phyloP scores from a whole-genome alignment of 2,329 filamentous ascomycete species.

The Colletotrichum sp. region DNA sequence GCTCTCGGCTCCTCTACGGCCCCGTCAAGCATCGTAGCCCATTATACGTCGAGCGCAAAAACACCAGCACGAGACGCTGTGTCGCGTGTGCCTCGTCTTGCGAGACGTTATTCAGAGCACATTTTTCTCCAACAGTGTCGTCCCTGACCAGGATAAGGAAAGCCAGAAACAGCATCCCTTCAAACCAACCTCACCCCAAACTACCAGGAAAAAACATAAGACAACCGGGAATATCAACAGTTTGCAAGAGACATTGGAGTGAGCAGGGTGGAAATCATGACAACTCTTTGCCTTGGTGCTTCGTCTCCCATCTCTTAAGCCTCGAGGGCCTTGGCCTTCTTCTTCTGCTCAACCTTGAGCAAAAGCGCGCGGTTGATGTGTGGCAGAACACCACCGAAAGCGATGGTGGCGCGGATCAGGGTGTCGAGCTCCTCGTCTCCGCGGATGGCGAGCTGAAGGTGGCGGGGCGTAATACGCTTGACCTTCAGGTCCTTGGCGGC shows the following conservation, averaged over 20 bases:
- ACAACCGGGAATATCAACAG: slow-evolving; percentile 11
- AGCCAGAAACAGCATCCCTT: slow-evolving; percentile 4
- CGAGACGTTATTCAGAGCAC: not conserved
- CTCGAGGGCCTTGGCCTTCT: slow-evolving; percentile 68
- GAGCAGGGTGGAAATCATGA: slow-evolving; percentile 11
- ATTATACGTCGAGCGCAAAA: not conserved
- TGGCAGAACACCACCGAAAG: slow-evolving; percentile 96
- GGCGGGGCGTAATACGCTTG: slow-evolving; percentile 98
- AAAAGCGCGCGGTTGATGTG: slow-evolving; percentile 98
- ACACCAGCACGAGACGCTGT: not conserved
- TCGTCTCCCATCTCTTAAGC: slow-evolving; percentile 7
- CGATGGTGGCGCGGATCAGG: slow-evolving; percentile 95
- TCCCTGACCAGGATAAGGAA: slow-evolving; percentile 10
- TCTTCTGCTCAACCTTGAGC: slow-evolving; percentile 97
- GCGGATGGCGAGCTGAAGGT: slow-evolving; percentile 96
- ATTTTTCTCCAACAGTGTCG: not conserved
- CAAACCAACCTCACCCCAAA: slow-evolving; percentile 4
- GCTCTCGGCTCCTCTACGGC: not conserved
- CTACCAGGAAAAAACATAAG: slow-evolving; percentile 9
- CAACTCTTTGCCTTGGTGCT: slow-evolving; percentile 16
- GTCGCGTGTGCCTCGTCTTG: not conserved
- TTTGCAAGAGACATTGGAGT: not conserved
- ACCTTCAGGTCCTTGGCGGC: slow-evolving; percentile 99
- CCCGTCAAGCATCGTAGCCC: not conserved
- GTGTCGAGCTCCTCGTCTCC: slow-evolving; percentile 99